Evolutionary conservation across 83 land plant genomes (phyloP).

Genomic region (Thuja plicata): DNA sequence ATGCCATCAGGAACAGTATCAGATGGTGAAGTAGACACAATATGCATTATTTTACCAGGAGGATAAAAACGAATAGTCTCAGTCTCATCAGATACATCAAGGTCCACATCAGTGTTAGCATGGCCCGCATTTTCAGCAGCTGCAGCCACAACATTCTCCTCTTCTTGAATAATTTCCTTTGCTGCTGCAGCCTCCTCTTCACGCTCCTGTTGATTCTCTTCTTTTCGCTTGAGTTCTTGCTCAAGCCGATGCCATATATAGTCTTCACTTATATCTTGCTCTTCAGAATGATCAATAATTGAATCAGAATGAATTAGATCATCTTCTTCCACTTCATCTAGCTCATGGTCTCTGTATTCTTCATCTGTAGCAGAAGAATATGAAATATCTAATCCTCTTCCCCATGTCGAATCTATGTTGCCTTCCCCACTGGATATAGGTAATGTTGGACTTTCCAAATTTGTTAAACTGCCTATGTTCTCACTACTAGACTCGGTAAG

Average conservation of each 20-base stretch:
- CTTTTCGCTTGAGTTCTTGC: slow-evolving; percentile 68
- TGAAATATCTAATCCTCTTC: slow-evolving; percentile 22
- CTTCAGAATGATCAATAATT: slow-evolving; percentile 22
- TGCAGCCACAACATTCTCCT: slow-evolving; percentile 56
- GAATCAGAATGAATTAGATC: slow-evolving; percentile 19
- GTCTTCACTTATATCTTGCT: slow-evolving; percentile 59
- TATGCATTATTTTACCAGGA: slow-evolving; percentile 87
- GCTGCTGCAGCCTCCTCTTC: slow-evolving; percentile 62
- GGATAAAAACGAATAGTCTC: slow-evolving; percentile 66
- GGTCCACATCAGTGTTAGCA: slow-evolving; percentile 22
- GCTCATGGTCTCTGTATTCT: slow-evolving; percentile 27
- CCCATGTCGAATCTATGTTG: slow-evolving; percentile 11
- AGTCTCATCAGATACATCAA: slow-evolving; percentile 19
- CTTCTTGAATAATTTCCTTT: slow-evolving; percentile 75
- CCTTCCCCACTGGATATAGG: not conserved
- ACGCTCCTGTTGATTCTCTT: slow-evolving; percentile 28
- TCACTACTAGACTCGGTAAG: not conserved
- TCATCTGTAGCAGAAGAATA: slow-evolving; percentile 9
- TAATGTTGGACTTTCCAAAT: not conserved
- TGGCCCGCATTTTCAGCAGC: slow-evolving; percentile 23
- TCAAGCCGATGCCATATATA: slow-evolving; percentile 78
- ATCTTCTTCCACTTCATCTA: slow-evolving; percentile 46
- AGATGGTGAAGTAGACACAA: slow-evolving; percentile 47
- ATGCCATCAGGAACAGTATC: slow-evolving; percentile 18
- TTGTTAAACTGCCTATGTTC: not conserved